Base-by-base conservation (phyloP, 2,329 filamentous ascomycete species). In the Zopfia rhizophila region DNA sequence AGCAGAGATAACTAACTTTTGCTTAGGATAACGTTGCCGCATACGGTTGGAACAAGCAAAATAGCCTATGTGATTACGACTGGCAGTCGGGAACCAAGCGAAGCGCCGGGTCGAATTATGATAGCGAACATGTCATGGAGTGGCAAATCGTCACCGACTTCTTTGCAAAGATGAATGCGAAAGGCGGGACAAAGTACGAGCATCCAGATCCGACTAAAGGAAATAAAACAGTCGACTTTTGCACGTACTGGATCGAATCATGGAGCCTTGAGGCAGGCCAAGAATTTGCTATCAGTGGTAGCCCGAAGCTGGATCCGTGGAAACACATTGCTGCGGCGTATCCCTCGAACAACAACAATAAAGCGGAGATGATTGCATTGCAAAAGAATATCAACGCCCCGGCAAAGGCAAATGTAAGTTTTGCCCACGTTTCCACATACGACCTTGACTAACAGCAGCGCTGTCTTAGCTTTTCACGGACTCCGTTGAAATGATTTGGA, bases 61-160 rank as follows among this genome's bases (percentile, higher is more conserved):
- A 43, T 18, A 18, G 28, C 31, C 17, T 21, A 13, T 43, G 40
- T n/a, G 29, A 35, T 14, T 43, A 43, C 13, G 12, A 19, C 1
- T 43, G 40, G 40, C 40, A 27, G 5, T 31, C 32, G 12, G 40
- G 40, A 1, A 43, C 23, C 12, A 37, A 38, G 27, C 37, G 30
- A 14, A 7, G 14, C 5, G n/a, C n/a, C n/a, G 28, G 32, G 7
- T 35, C 30, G 10, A 24, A 39, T 8, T 49, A 49, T 21, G 33
- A 49, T 13, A 43, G 33, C 45, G 45, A 49, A 24, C 45, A 44
- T 16, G 38, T 49, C 3, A 28, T 49, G 19, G 45, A 49, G 28
- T 49, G 45, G 45, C 45, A 49, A 29, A 38, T 33, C 13, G 45
- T 49, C 8, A 44, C 35, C 16, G 39, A 49, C 12, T 49, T 49